phyloP scores from a whole-genome alignment of 495 filamentous ascomycete genomes.

The Aspergillus nidulans region DNA sequence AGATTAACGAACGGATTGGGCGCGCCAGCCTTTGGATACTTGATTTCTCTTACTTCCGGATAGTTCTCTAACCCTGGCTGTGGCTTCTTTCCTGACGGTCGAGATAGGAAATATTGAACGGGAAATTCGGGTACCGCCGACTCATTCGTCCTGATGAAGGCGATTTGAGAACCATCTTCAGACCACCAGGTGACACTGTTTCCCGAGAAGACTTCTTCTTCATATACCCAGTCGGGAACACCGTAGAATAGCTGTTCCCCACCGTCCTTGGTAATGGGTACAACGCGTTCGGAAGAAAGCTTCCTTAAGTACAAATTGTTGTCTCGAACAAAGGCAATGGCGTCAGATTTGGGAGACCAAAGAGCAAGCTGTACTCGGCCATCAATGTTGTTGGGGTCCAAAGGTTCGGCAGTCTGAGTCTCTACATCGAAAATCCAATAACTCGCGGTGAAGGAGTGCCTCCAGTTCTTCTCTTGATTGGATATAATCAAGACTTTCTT shows the following conservation, averaged over 20 bases:
- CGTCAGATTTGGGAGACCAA: slow-evolving; percentile 86
- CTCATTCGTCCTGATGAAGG: slow-evolving; percentile 91
- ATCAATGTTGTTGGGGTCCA: slow-evolving; percentile 66
- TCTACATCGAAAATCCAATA: slow-evolving; percentile 96
- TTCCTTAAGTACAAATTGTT: slow-evolving; percentile 87
- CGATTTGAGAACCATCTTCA: slow-evolving; percentile 77
- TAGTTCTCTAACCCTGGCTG: slow-evolving; percentile 76
- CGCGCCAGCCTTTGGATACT: slow-evolving; percentile 94
- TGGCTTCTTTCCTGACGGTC: slow-evolving; percentile 74
- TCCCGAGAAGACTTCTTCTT: slow-evolving; percentile 84
- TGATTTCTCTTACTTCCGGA: slow-evolving; percentile 85
- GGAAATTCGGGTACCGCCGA: slow-evolving; percentile 88
- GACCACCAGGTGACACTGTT: slow-evolving; percentile 94
- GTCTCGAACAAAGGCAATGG: slow-evolving; percentile 75
- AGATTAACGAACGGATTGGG: slow-evolving; percentile 87
- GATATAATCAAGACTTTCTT: slow-evolving; percentile 80
- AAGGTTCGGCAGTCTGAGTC: slow-evolving; percentile 69
- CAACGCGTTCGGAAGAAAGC: slow-evolving; percentile 54
- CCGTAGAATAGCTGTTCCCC: slow-evolving; percentile 87
- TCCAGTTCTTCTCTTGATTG: slow-evolving; percentile 68
- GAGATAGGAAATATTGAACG: slow-evolving; percentile 85
- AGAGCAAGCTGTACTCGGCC: slow-evolving; percentile 75
- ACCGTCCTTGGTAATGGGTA: slow-evolving; percentile 80
- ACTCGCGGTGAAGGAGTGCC: slow-evolving; percentile 75
- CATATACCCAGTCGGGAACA: slow-evolving; percentile 98